phyloP scores from a whole-genome alignment of 441 rosid genomes.

The Lepidium campestre region DNA sequence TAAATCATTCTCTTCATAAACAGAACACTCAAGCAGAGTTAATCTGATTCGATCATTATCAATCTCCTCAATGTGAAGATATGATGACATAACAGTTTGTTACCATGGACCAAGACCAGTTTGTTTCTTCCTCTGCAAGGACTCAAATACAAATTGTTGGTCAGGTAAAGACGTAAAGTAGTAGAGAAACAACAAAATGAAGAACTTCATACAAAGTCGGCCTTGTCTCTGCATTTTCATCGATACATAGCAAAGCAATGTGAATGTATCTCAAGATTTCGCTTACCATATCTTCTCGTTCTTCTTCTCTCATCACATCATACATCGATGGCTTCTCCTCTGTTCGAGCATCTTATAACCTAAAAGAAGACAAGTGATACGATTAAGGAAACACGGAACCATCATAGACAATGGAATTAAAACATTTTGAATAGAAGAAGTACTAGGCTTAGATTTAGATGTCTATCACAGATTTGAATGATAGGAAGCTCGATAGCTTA shows the following conservation, averaged over 20 bases:
- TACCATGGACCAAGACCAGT: background rate
- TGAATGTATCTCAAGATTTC: slow-evolving; percentile 20
- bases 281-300: background rate
- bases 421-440: no score
- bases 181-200: slow-evolving; percentile 11
- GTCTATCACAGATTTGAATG: no score
- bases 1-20: background rate
- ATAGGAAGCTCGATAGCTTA: no score
- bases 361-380: background rate
- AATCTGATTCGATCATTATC: background rate
- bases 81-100: background rate
- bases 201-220: slow-evolving; percentile 12
- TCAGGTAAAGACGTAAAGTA: background rate
- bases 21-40: background rate
- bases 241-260: slow-evolving; percentile 12
- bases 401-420: no score
- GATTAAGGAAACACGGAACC: background rate
- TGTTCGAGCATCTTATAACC: slow-evolving; percentile 15
- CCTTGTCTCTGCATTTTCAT: slow-evolving; percentile 13
- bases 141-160: background rate
- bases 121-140: background rate
- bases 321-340: slow-evolving; percentile 15
- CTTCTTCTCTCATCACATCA: slow-evolving; percentile 13
- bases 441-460: no score
- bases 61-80: background rate